These are phyloP conservation scores for Jacaranda copaia DNA, from an alignment of 257 asterid genomes.

Conservation along the genomic window DNA sequence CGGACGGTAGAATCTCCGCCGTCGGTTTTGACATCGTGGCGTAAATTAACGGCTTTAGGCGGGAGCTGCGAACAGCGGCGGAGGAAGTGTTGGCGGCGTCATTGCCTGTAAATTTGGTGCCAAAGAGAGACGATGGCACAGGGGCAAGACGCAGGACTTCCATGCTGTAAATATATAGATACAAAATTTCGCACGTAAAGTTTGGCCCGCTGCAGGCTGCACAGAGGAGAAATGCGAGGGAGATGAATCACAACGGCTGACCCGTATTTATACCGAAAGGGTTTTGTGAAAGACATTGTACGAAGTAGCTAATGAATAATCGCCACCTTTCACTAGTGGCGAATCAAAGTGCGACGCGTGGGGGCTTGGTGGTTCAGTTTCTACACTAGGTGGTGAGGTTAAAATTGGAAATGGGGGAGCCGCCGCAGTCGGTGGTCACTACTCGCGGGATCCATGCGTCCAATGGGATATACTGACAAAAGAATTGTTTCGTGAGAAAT, in stretches of 20 bases:
- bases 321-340: not conserved
- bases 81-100: constrained; percentile 37
- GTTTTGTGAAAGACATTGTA: not conserved
- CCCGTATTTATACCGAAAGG: constrained; percentile 22
- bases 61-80: constrained; percentile 35
- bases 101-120: constrained; percentile 43
- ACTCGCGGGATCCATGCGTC: too few species aligned
- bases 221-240: constrained; percentile 27
- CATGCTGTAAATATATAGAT: constrained; percentile 38
- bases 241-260: not conserved
- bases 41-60: constrained; percentile 26
- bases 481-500: too few species aligned
- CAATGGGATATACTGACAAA: not conserved
- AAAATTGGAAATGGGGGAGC: not conserved
- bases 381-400: not conserved
- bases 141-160: constrained; percentile 54
- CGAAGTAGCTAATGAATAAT: not conserved
- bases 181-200: not conserved
- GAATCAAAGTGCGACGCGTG: not conserved
- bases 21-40: constrained; percentile 50
- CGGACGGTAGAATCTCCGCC: constrained; percentile 42
- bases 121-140: constrained; percentile 42
- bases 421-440: not conserved
- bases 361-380: not conserved
- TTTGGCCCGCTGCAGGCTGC: constrained; percentile 22